Base-by-base conservation (phyloP, 202 grass and related monocot species). In the Alloteropsis angusta region DNA sequence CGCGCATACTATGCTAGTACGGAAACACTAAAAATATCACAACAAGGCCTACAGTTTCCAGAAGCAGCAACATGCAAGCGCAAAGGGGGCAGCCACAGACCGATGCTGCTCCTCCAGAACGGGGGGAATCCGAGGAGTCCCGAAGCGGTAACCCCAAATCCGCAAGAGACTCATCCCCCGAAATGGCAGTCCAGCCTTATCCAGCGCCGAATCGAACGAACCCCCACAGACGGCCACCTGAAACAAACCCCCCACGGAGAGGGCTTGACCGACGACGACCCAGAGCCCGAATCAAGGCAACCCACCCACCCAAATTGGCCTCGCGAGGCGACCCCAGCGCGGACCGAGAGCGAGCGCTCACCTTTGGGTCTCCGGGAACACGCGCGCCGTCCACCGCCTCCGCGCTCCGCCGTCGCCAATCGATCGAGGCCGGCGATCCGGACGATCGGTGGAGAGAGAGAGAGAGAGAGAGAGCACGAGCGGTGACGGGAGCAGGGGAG, bases 181-280 rank as follows among this genome's bases (percentile, higher is more conserved):
- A 44, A 76, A 62, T 17, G 17, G 63, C 34, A 68, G 25, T 19
- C 23, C 52, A 62, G 38, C 21, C 26, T 57, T 6, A 32, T 13
- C 37, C 17, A 48, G 59, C 25, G 35, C 49, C 32, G 57, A 83
- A 83, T 87, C 80, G 58, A 57, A 28, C 21, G 63, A 37, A 65
- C 6, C 25, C 71, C 47, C 74, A 6, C 25, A 32, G 77, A 47
- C 0, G 15, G 49, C 49, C 49, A 68, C 50, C 36, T 3, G 35
- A 28, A 53, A 68, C 15, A 9, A 57, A 36, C 8, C 23, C 14
- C 53, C 3, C 28, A 1, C 2, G 13, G 4, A 23, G 38, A 5
- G 12, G 5, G 38, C 14, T 45, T 17, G 64, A 67, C 39, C 63
- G 63, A 54, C 30, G 63, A 54, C 30, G 3, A 54, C 21, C 5